Base-by-base conservation (phyloP, 1,284 basidiomycete species). In the Apiotrichum sp. region DNA sequence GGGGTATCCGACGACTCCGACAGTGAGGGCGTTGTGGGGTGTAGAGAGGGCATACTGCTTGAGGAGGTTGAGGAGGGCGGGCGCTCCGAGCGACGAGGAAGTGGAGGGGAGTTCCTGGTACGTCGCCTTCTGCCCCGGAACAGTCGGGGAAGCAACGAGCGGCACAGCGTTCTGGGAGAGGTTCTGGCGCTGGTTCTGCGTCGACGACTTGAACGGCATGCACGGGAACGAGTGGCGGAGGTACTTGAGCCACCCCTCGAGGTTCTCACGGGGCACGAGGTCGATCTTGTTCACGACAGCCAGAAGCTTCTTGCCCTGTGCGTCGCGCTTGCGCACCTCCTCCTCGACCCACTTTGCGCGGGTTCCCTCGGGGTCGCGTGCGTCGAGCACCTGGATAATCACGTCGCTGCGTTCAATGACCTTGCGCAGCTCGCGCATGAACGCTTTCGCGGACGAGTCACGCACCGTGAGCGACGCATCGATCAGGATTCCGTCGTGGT, bases 1-100 rank as follows among this genome's bases (percentile, higher is more conserved):
- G 3, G 95, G 95, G 70, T 93, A 95, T 1, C 95, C 95, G 35
- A 98, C 90, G 29, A 98, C 87, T 14, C 95, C 95, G 53, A 98
- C 86, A 0, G 92, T 95, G 47, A 93, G 81, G 55, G 86, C 87
- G n/a, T 74, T 73, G 53, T 83, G 74, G 1, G 85, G 81, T 29
- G 81, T 84, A 3, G 86, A 86, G 4, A 76, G 65, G 59, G 87
- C 89, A 75, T 93, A 96, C 14, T 90, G 89, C 71, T 98, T 98
- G 52, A 98, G 81, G 2, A 98, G 81, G 53, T 88, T 86, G 29
- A 98, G 79, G 1, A 98, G 80, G 1, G 80, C 79, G 4, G 79
- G 78, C 11, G 80, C 79, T 31, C 80, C 80, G 16, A 79, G 69
- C 8, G 74, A 76, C 0, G 86, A 83, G 0, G 89, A 88, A 0